Evolutionary conservation across 164 flowering plant genomes (phyloP), one percentile per base, ranked within the genome.

Genomic region (Vitis riparia): DNA sequence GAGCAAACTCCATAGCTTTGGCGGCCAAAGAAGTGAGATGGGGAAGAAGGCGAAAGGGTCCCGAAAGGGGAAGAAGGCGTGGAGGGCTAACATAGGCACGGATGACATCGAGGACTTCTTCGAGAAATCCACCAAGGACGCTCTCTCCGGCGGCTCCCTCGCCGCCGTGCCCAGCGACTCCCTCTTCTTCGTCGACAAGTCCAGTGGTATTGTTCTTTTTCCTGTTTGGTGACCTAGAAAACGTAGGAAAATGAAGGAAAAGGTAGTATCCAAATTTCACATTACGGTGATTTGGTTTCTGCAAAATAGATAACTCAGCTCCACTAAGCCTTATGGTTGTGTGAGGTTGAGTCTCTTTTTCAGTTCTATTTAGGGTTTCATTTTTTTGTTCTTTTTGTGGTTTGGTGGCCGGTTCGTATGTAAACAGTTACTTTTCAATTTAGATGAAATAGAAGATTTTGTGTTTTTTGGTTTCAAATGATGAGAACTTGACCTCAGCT

Each of bases 31-130:
- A 77, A 59, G 58, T 55, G 75, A 62, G 80, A 86, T 88, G 98
- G 91, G 90, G 70, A 90, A 91, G 86, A 83, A 65, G 76, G 75
- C 93, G 48, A 92, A 91, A 79, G 78, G 77, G 50, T 92, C 98
- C 3, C 70, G 97, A 37, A 90, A 91, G 80, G 97, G 94, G 15
- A 93, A 93, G 88, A 96, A 93, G 80, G 97, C 90, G 17, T 96
- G 99, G 98, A 87, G 99, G 55, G 89, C 89, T 0, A 96, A 95
- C 81, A 95, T 95, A 44, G 76, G 86, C 78, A 90, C 95, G 0
- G 89, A 84, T 55, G 98, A 95, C 77, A 79, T 95, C 27, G 89
- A 90, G 0, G 90, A 90, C 16, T 91, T 77, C 84, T 85, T 74
- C 65, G 97, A 91, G 80, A 86, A 90, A 65, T 75, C 97, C 12